phyloP scores from a whole-genome alignment of 2,329 filamentous ascomycete species.

The Cladophialophora chaetospira region DNA sequence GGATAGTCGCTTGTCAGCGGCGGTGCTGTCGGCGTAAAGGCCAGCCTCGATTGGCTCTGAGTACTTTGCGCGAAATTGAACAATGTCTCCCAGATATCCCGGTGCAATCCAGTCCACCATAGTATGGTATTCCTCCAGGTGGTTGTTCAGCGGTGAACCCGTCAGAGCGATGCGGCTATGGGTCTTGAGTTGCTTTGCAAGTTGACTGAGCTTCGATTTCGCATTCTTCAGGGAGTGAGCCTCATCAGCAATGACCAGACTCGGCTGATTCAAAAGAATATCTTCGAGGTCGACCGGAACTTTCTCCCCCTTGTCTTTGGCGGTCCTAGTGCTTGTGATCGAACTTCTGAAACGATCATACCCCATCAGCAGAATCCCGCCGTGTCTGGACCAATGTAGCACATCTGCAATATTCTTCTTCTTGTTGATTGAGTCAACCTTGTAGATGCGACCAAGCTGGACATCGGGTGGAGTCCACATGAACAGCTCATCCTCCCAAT shows the following conservation, averaged over 20 bases:
- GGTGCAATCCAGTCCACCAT: slow-evolving; percentile 88
- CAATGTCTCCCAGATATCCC: slow-evolving; percentile 68
- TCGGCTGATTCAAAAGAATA: slow-evolving; percentile 63
- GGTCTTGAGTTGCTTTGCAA: slow-evolving; percentile 64
- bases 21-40: slow-evolving; percentile 65
- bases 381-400: slow-evolving; percentile 46
- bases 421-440: slow-evolving; percentile 4
- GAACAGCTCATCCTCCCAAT: slow-evolving; percentile 78
- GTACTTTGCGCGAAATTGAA: slow-evolving; percentile 72
- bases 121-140: slow-evolving; percentile 78
- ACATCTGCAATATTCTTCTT: slow-evolving; percentile 5
- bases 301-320: slow-evolving; percentile 37
- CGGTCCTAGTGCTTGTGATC: slow-evolving; percentile 17
- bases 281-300: slow-evolving; percentile 39
- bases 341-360: slow-evolving; percentile 65
- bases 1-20: slow-evolving; percentile 58
- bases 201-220: slow-evolving; percentile 53
- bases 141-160: slow-evolving; percentile 83
- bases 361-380: slow-evolving; percentile 76
- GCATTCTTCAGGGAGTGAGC: slow-evolving; percentile 77
- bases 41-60: slow-evolving; percentile 72
- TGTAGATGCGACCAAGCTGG: slow-evolving; percentile 55
- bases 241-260: slow-evolving; percentile 80
- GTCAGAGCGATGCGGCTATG: slow-evolving; percentile 78
- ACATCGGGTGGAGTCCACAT: slow-evolving; percentile 64